Evolutionary conservation across 805 yeast species (phyloP), one percentile per base, ranked within the genome.

Genomic region (Schwanniomyces occidentalis): DNA sequence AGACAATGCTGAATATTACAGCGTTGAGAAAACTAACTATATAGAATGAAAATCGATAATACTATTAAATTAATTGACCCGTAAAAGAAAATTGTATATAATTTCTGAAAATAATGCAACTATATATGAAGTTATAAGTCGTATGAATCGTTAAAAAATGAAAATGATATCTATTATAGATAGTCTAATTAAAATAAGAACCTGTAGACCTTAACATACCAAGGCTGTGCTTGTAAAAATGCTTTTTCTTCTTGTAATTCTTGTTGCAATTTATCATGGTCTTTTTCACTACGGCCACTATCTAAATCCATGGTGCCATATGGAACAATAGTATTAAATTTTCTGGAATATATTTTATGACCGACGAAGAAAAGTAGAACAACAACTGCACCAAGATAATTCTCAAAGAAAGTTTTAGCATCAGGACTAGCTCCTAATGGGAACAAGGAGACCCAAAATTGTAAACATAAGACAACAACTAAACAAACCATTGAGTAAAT

Each of bases 251-350:
- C 76, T 16, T 65, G 72, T 28, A 75, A 55, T 50, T 73, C 77
- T 45, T 70, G 73, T 35, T 58, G 61, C 37, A 79, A 58, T 34
- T 64, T 46, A 4, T 80, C 84, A 32, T 70, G 35, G 51, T 80
- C 84, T n/a, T 67, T 50, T 27, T 72, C 78, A 37, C 78, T 73
- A 58, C 80, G 69, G 24, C 87, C 86, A 8, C 76, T 62, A 45
- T 76, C 81, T 28, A 81, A 61, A 45, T 81, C 87, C 56, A 80
- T 65, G 16, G 74, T 74, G n/a, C 56, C 50, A 25, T 74, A 68
- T 54, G 51, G 75, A 51, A 53, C 58, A 20, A 43, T 35, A 52
- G 27, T 63, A 32, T 38, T 42, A 56, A 67, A 58, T 39, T 67
- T 63, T 39, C 67, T 59, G 17, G 57, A 50, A 52, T 63, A 75